Evolutionary conservation across 129 eudicot species (phyloP).

Genomic region (Saposhnikovia divaricata): DNA sequence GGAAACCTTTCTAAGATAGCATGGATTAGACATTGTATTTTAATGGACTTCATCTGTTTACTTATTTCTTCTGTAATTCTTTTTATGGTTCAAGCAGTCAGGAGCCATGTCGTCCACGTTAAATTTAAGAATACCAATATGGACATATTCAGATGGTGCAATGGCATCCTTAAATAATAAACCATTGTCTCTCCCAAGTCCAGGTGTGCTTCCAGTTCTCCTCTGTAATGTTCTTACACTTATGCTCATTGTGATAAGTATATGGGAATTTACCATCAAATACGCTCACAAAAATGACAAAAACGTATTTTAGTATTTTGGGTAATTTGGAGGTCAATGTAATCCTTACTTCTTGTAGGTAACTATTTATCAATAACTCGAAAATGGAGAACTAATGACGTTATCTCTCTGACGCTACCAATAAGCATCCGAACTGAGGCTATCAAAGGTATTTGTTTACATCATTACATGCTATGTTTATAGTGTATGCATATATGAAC

Average conservation of each 20-base stretch:
- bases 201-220: conserved; percentile 43
- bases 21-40: not conserved
- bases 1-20: not conserved
- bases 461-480: not conserved
- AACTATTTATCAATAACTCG: conserved; percentile 46
- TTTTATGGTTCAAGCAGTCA: conserved; percentile 28
- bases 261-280: not conserved
- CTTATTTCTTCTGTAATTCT: not conserved
- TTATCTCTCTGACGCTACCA: conserved; percentile 54
- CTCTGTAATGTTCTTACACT: not conserved
- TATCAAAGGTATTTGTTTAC: conserved; percentile 49
- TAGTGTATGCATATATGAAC: not conserved
- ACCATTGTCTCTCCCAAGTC: conserved; percentile 31
- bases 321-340: not conserved
- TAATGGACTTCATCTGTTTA: not conserved
- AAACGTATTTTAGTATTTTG: not conserved
- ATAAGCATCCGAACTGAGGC: conserved; percentile 56
- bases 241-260: not conserved
- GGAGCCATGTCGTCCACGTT: conserved; percentile 30
- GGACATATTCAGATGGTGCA: conserved; percentile 49
- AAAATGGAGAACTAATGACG: conserved; percentile 56
- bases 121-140: conserved; percentile 67
- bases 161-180: conserved; percentile 44
- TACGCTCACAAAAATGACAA: not conserved
- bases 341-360: conserved; percentile 32